A percentile compares a stretch with the other conserved stretches of the same genome.
Conservation (phyloP, 352 stramenopile genomes). For the Phytophthora pseudosyringae region DNA sequence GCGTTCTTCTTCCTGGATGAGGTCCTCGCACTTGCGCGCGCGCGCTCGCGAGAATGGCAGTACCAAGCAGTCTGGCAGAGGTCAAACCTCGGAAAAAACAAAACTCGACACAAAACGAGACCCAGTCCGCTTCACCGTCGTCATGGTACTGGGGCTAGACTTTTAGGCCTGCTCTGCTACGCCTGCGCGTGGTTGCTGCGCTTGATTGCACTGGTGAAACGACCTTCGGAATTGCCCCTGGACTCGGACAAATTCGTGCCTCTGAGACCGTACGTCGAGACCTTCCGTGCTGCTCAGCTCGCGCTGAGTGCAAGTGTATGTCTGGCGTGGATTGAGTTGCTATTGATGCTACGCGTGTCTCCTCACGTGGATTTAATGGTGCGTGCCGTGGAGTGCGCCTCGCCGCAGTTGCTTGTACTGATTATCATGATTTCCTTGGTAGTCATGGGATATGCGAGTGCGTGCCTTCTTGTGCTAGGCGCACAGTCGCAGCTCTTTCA, state of each 20-base stretch:
- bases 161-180: constrained; percentile 48
- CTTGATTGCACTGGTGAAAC: constrained; percentile 43
- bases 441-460: constrained; percentile 55
- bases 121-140: constrained; percentile 24
- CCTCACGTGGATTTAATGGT: constrained; percentile 51
- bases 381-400: constrained; percentile 38
- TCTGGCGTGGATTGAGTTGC: constrained; percentile 49
- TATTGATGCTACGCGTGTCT: constrained; percentile 50
- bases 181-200: constrained; percentile 52
- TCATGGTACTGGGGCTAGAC: constrained; percentile 35
- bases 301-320: constrained; percentile 47
- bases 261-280: constrained; percentile 46
- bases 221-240: constrained; percentile 44
- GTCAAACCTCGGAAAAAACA: constrained; percentile 11
- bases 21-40: constrained; percentile 36
- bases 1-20: constrained; percentile 55
- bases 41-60: constrained; percentile 28
- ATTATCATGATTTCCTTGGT: constrained; percentile 41
- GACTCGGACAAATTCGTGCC: constrained; percentile 38
- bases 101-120: neutral
- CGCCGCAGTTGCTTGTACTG: constrained; percentile 42
- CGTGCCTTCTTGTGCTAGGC: constrained; percentile 49
- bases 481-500: constrained; percentile 39
- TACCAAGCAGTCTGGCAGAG: constrained; percentile 27
- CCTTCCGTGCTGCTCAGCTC: constrained; percentile 44